Percentiles rank a stretch among this genome's conserved stretches.
Conservation (phyloP, 768 basidiomycete genomes). For the Mrakia hoshinonis region DNA sequence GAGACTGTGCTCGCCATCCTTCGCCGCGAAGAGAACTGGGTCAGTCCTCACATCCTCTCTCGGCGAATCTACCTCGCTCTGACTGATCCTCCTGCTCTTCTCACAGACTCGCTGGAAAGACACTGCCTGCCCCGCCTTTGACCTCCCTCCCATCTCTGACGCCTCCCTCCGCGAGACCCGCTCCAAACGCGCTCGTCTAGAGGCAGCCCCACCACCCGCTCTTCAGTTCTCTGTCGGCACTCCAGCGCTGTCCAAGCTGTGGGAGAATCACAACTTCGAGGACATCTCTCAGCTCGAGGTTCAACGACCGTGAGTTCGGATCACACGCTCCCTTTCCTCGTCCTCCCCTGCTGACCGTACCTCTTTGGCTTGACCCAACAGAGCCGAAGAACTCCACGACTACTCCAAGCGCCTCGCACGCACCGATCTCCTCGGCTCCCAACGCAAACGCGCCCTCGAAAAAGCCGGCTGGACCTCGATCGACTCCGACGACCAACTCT, state of each 20-base stretch:
- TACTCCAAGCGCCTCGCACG: not conserved
- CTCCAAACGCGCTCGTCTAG: slow-evolving; percentile 17
- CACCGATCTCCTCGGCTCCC: not conserved
- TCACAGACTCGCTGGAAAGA: slow-evolving; percentile 25
- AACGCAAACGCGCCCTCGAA: not conserved
- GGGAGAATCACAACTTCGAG: slow-evolving; percentile 12
- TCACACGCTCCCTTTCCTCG: not conserved
- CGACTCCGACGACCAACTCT: not conserved
- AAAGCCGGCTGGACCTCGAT: slow-evolving; percentile 2
- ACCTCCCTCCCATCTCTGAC: slow-evolving; percentile 9
- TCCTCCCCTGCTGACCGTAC: not conserved
- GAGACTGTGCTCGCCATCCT: slow-evolving; percentile 15
- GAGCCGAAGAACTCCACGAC: slow-evolving; percentile 2
- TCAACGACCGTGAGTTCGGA: slow-evolving; percentile 14
- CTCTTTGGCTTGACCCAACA: not conserved
- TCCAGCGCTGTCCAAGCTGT: slow-evolving; percentile 19
- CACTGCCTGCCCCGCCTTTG: slow-evolving; percentile 14
- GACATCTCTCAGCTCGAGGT: slow-evolving; percentile 6
- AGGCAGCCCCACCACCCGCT: slow-evolving; percentile 1
- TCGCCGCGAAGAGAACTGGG: slow-evolving; percentile 26
- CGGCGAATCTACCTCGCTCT: not conserved
- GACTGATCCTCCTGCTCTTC: not conserved
- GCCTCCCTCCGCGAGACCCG: slow-evolving; percentile 6
- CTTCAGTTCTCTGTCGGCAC: slow-evolving; percentile 17
- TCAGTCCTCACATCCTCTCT: not conserved